Percentiles rank a stretch among this genome's conserved stretches.
These are phyloP conservation scores for Zygoascus sp. DNA, from an alignment of 1,139 yeast genomes.

Conservation along the genomic window DNA sequence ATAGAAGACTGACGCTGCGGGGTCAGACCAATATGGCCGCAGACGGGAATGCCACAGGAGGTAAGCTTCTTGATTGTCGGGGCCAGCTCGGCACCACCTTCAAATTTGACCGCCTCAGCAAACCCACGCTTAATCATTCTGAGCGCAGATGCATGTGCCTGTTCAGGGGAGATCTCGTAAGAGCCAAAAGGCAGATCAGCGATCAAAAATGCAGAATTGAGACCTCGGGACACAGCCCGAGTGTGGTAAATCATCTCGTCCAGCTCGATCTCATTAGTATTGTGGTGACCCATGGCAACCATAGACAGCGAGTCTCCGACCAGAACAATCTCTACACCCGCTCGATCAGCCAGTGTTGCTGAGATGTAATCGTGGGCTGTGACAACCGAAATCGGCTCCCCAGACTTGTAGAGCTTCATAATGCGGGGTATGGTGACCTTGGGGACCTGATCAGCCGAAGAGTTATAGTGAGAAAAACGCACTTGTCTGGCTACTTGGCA, in stretches of 20 bases:
- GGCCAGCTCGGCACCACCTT: constrained; percentile 64
- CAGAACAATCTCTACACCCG: constrained; percentile 65
- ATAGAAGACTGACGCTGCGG: constrained; percentile 78
- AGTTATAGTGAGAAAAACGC: constrained; percentile 10
- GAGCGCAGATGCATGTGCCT: constrained; percentile 64
- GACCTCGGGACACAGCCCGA: constrained; percentile 71
- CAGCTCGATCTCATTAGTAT: constrained; percentile 68
- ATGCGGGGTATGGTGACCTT: constrained; percentile 44
- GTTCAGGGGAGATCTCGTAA: constrained; percentile 59
- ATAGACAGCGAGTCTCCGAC: constrained; percentile 93
- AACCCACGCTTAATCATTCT: constrained; percentile 57
- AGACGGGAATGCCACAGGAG: constrained; percentile 75
- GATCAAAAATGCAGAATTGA: constrained; percentile 58
- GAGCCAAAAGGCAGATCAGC: constrained; percentile 91
- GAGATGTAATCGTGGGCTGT: constrained; percentile 90
- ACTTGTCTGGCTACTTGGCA: neutral
- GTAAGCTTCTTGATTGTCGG: constrained; percentile 50
- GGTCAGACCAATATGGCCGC: constrained; percentile 89
- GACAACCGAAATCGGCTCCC: constrained; percentile 62
- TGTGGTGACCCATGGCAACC: constrained; percentile 80
- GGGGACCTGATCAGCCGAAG: constrained; percentile 16
- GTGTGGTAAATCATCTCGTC: constrained; percentile 80
- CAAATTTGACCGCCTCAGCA: constrained; percentile 80
- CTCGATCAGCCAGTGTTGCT: constrained; percentile 63
- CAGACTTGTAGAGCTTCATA: constrained; percentile 38